Conservation (phyloP, 1,284 basidiomycete species). For the Amylostereum chailletii region DNA sequence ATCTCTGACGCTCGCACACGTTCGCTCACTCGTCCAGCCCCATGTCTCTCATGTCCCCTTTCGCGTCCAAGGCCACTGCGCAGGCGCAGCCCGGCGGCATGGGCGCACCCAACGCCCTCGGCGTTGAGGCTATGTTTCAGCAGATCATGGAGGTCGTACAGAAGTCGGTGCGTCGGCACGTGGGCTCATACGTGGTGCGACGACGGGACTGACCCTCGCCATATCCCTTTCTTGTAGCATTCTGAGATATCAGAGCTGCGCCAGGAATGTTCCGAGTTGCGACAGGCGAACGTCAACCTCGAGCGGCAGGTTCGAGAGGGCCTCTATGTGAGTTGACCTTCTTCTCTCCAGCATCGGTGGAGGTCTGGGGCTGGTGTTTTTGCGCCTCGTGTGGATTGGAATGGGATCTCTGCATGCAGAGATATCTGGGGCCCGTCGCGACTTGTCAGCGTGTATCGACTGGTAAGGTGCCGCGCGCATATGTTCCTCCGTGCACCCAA, state of each 20-base stretch:
- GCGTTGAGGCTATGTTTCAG: slow-evolving; percentile 60
- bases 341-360: too few relatives aligned
- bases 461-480: too few relatives aligned
- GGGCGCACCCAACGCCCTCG: slow-evolving; percentile 10
- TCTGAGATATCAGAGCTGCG: slow-evolving; percentile 60
- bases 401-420: too few relatives aligned
- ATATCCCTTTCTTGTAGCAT: slow-evolving; percentile 32
- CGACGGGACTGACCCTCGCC: not conserved
- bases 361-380: too few relatives aligned
- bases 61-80: slow-evolving; percentile 14
- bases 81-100: not conserved
- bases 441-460: too few relatives aligned
- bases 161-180: slow-evolving; percentile 48
- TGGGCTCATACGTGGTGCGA: not conserved
- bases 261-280: slow-evolving; percentile 66
- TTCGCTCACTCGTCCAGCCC: too few relatives aligned
- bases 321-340: too few relatives aligned
- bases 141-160: slow-evolving; percentile 66
- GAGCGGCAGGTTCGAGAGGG: slow-evolving; percentile 63
- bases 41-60: not conserved
- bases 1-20: too few relatives aligned
- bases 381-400: too few relatives aligned
- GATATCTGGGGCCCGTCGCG: too few relatives aligned
- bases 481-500: too few relatives aligned
- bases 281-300: slow-evolving; percentile 59